Conservation (phyloP, 2,329 filamentous ascomycete genomes). For the Colletotrichum lindemuthianum region DNA sequence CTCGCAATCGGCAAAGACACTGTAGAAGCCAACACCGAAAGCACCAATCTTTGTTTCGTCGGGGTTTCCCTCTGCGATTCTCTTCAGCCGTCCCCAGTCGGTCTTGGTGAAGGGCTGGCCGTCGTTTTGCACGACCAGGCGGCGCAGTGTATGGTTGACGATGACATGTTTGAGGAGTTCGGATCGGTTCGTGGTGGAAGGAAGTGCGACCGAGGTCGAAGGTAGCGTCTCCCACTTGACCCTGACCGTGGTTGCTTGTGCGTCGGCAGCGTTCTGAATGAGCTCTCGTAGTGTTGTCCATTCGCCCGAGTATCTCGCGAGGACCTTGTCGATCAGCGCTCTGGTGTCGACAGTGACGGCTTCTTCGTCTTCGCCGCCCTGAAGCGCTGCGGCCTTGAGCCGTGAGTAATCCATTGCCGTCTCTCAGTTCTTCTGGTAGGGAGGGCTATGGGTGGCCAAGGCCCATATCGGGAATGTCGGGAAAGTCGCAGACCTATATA, state of each 20-base stretch:
- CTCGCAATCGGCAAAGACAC: slow-evolving; percentile 97
- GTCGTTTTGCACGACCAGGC: slow-evolving; percentile 93
- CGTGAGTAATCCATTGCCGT: slow-evolving; percentile 74
- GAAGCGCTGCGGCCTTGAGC: slow-evolving; percentile 87
- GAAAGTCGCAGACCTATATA: too few relatives aligned
- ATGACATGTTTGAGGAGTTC: slow-evolving; percentile 84
- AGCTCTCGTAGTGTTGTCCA: slow-evolving; percentile 92
- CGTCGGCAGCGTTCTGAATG: slow-evolving; percentile 98
- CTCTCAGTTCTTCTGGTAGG: neutral
- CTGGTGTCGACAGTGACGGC: slow-evolving; percentile 98
- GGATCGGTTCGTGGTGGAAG: slow-evolving; percentile 70
- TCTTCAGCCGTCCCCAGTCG: slow-evolving; percentile 93
- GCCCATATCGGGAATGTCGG: slow-evolving; percentile 7
- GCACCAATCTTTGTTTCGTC: slow-evolving; percentile 99
- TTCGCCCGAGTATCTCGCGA: slow-evolving; percentile 95
- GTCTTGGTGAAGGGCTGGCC: slow-evolving; percentile 87
- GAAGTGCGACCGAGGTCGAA: slow-evolving; percentile 80
- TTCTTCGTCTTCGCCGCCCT: slow-evolving; percentile 89
- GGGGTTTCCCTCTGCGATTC: slow-evolving; percentile 98
- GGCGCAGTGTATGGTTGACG: slow-evolving; percentile 84
- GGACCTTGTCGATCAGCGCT: slow-evolving; percentile 96
- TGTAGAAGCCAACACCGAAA: slow-evolving; percentile 98
- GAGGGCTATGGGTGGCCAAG: neutral
- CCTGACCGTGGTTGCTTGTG: slow-evolving; percentile 86
- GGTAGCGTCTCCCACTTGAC: slow-evolving; percentile 94